Conservation (phyloP, 2,329 filamentous ascomycete species). For the Pseudovirgaria hyperparasitica region DNA sequence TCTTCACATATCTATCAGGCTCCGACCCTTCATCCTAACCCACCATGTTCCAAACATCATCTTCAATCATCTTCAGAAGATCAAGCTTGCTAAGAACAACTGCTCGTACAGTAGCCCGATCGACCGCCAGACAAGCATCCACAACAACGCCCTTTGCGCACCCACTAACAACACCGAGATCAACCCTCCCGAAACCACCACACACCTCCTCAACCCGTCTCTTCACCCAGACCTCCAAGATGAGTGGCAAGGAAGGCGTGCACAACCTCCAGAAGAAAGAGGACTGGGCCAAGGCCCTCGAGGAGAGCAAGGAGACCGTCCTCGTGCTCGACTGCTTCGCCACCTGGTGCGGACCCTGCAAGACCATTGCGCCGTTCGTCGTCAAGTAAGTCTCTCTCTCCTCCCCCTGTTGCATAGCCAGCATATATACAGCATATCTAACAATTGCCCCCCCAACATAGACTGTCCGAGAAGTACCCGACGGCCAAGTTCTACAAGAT, state of each 20-base stretch:
- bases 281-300: constrained; percentile 45
- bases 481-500: constrained; percentile 71
- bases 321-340: constrained; percentile 82
- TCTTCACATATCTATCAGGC: no score
- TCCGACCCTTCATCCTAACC: no score
- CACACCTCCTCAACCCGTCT: constrained; percentile 8
- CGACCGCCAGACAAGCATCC: no score
- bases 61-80: no score
- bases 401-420: not conserved
- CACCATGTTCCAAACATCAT: no score
- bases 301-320: constrained; percentile 40
- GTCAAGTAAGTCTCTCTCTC: constrained; percentile 40
- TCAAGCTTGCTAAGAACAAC: no score
- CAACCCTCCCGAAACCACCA: constrained; percentile 8
- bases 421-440: constrained; percentile 5
- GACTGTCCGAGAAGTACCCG: constrained; percentile 47
- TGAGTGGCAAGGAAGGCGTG: constrained; percentile 33
- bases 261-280: constrained; percentile 43
- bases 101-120: no score
- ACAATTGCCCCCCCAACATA: constrained; percentile 16
- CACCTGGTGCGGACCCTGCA: constrained; percentile 91
- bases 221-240: constrained; percentile 29
- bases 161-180: no score
- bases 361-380: constrained; percentile 69
- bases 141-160: no score